A percentile compares a stretch with the other conserved stretches of the same genome.
phyloP scores from a whole-genome alignment of 345 rosid species.

The Hibiscus tridactylites region DNA sequence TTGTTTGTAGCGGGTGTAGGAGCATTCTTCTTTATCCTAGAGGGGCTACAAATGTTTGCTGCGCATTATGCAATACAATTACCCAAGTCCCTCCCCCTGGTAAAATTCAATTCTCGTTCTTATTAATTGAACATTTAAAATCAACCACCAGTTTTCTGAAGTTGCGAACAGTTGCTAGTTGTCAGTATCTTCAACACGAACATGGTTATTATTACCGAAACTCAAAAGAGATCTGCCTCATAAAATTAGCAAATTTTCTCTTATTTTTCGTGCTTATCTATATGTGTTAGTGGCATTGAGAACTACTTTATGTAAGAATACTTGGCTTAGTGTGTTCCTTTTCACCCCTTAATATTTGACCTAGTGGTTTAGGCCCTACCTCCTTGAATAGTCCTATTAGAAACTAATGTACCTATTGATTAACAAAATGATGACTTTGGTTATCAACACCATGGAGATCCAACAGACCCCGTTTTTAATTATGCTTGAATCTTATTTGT shows the following conservation, averaged over 20 bases:
- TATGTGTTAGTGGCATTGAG: not conserved
- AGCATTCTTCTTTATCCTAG: constrained; percentile 79
- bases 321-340: not conserved
- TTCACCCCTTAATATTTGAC: not conserved
- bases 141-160: not conserved
- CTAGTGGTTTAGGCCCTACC: not conserved
- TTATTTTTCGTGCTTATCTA: not conserved
- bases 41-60: constrained; percentile 84
- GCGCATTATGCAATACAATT: constrained; percentile 66
- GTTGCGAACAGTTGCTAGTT: not conserved
- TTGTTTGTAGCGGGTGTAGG: constrained; percentile 78
- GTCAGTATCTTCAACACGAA: not conserved
- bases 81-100: constrained; percentile 61
- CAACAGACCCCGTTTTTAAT: not conserved
- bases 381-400: not conserved
- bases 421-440: not conserved
- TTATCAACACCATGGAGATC: not conserved
- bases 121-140: not conserved
- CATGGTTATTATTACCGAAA: not conserved
- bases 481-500: not conserved
- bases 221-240: not conserved
- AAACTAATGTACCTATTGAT: not conserved
- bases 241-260: not conserved
- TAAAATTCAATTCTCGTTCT: constrained; percentile 14
- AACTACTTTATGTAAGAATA: not conserved